Percentiles rank a stretch among this genome's conserved stretches.
phyloP scores from a whole-genome alignment of 352 stramenopile genomes.

The Globisporangium carolinianum region DNA sequence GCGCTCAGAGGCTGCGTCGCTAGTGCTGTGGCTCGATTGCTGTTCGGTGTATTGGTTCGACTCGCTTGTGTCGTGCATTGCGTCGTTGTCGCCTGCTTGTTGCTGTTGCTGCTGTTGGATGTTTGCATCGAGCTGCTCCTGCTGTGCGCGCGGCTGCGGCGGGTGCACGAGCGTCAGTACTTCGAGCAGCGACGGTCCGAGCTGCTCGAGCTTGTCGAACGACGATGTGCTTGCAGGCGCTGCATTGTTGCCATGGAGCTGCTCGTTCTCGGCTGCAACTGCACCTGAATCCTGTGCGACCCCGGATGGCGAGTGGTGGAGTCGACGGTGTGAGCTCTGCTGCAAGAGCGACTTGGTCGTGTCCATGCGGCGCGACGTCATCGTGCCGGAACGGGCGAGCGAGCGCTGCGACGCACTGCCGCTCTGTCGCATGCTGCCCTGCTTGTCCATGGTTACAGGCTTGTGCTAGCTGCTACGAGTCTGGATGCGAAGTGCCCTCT shows the following conservation, averaged over 20 bases:
- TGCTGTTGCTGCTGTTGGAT: conserved; percentile 17
- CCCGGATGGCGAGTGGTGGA: background rate
- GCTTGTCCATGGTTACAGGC: conserved; percentile 4
- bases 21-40: conserved; percentile 5
- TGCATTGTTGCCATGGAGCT: background rate
- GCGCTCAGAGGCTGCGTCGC: conserved; percentile 4
- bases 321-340: conserved; percentile 1
- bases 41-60: background rate
- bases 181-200: conserved; percentile 45
- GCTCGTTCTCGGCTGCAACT: background rate
- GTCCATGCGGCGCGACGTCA: background rate
- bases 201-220: conserved; percentile 37
- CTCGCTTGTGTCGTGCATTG: conserved; percentile 3
- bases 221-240: background rate
- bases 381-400: background rate
- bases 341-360: conserved; percentile 2
- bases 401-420: conserved; percentile 3
- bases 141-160: conserved; percentile 19
- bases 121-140: conserved; percentile 7
- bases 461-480: too few species aligned
- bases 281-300: background rate
- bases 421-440: conserved; percentile 1
- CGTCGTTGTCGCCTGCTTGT: conserved; percentile 17
- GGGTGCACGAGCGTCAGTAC: conserved; percentile 37
- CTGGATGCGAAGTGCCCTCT: too few species aligned